Percentiles rank a stretch among this genome's conserved stretches.
Evolutionary conservation across 768 basidiomycete species (phyloP).

Genomic region (Dioszegia crocea): DNA sequence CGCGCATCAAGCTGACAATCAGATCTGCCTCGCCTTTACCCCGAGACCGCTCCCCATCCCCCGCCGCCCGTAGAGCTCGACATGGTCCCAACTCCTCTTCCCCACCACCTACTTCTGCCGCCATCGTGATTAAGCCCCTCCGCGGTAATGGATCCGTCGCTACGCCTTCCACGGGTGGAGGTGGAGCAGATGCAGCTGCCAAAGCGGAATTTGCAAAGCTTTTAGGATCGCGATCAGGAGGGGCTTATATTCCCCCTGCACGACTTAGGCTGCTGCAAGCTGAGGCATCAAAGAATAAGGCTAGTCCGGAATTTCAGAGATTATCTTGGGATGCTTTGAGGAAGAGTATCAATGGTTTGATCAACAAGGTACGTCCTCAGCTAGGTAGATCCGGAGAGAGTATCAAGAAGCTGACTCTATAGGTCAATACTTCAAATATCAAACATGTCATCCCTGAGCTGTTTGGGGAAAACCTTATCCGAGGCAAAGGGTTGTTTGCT

Average conservation of each 20-base stretch:
- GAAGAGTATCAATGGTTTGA: conserved; percentile 97
- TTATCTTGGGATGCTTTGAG: conserved; percentile 96
- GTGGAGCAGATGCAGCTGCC: conserved; percentile 55
- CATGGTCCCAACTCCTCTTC: conserved; percentile 16
- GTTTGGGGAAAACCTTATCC: conserved; percentile 87
- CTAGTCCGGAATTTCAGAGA: conserved; percentile 82
- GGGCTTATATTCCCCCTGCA: conserved; percentile 95
- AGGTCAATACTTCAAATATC: conserved; percentile 91
- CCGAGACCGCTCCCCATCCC: conserved; percentile 45
- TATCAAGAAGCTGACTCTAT: conserved; percentile 1
- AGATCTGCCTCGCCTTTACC: conserved; percentile 46
- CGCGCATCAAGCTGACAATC: conserved; percentile 7
- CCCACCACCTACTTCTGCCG: conserved; percentile 61
- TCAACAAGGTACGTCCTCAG: conserved; percentile 65
- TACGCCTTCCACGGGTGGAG: conserved; percentile 49
- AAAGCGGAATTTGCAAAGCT: conserved; percentile 87
- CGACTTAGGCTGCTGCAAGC: conserved; percentile 83
- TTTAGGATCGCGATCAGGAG: conserved; percentile 72
- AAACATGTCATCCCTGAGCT: conserved; percentile 86
- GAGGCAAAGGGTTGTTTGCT: conserved; percentile 86
- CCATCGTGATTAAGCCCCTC: conserved; percentile 58
- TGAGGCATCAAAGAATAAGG: conserved; percentile 75
- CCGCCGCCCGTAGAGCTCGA: conserved; percentile 45
- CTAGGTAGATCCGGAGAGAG: neutral
- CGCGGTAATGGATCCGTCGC: conserved; percentile 55